Conservation (phyloP, 805 yeast species). For the Brettanomyces custersianus region DNA sequence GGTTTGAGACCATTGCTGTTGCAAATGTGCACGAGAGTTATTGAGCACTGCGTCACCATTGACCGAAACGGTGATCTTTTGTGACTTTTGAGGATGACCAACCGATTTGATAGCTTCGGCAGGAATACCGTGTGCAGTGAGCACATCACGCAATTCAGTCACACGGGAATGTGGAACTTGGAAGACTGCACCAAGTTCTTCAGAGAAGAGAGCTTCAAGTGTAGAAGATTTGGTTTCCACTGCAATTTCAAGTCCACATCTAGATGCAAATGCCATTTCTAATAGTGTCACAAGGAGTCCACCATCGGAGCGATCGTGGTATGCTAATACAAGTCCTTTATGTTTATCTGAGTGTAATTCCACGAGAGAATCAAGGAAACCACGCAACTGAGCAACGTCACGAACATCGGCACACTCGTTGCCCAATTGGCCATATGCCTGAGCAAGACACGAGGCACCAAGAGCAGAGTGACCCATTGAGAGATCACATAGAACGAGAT, state of each 20-base stretch:
- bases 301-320: conserved; percentile 96
- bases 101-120: conserved; percentile 46
- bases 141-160: conserved; percentile 43
- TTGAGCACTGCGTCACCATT: conserved; percentile 39
- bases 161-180: conserved; percentile 55
- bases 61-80: conserved; percentile 37
- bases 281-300: conserved; percentile 77
- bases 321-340: conserved; percentile 78
- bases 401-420: conserved; percentile 76
- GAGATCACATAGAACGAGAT: conserved; percentile 73
- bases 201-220: conserved; percentile 66
- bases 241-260: conserved; percentile 67
- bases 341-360: conserved; percentile 58
- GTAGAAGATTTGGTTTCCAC: conserved; percentile 21
- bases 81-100: conserved; percentile 56
- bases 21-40: conserved; percentile 60
- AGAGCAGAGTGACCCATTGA: conserved; percentile 48
- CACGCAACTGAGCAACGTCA: conserved; percentile 51
- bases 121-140: conserved; percentile 52
- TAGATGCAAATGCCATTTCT: conserved; percentile 97
- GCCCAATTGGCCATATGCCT: conserved; percentile 86
- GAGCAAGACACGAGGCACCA: conserved; percentile 94
- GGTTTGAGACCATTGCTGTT: conserved; percentile 79
- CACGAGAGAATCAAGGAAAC: conserved; percentile 60
- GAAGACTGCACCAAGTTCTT: conserved; percentile 95